These are phyloP conservation scores for Metschnikowia sp. DNA, from an alignment of 805 yeast genomes.

Conservation along the genomic window DNA sequence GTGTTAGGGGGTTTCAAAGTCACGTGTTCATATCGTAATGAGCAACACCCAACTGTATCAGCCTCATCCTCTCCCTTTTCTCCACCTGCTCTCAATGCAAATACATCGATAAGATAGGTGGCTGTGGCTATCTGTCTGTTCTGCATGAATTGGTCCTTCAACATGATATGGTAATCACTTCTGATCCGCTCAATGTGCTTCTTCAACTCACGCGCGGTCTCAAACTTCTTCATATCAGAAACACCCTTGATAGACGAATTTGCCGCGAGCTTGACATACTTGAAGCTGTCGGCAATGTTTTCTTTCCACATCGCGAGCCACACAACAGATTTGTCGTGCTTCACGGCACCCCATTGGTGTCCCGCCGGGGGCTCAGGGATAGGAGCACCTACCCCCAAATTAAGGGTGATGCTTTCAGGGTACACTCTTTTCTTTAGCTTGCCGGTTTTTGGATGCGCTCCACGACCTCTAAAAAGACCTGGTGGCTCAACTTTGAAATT, in stretches of 20 bases:
- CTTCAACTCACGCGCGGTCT: slow-evolving; percentile 84
- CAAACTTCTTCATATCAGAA: slow-evolving; percentile 88
- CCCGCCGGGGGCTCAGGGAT: slow-evolving; percentile 85
- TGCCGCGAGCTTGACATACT: slow-evolving; percentile 89
- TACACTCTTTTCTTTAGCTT: slow-evolving; percentile 78
- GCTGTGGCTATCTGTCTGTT: slow-evolving; percentile 93
- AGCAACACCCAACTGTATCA: slow-evolving; percentile 97
- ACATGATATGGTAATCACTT: slow-evolving; percentile 63
- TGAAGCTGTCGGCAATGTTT: slow-evolving; percentile 76
- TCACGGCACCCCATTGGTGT: slow-evolving; percentile 85
- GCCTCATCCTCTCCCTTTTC: slow-evolving; percentile 97
- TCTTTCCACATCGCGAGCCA: slow-evolving; percentile 99
- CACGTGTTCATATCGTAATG: slow-evolving; percentile 85
- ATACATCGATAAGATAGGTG: slow-evolving; percentile 84
- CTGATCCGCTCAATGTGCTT: slow-evolving; percentile 70
- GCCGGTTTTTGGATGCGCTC: slow-evolving; percentile 96
- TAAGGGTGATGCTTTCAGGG: slow-evolving; percentile 87
- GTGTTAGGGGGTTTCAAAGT: slow-evolving; percentile 80
- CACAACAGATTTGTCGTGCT: slow-evolving; percentile 84
- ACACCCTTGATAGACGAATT: slow-evolving; percentile 88
- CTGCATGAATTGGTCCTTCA: slow-evolving; percentile 74
- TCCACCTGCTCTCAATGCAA: slow-evolving; percentile 97
- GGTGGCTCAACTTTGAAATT: slow-evolving; percentile 96
- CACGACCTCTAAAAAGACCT: slow-evolving; percentile 92
- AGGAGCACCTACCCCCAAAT: slow-evolving; percentile 66